Conservation (phyloP, 345 rosid species). For the Noccaea caerulescens region DNA sequence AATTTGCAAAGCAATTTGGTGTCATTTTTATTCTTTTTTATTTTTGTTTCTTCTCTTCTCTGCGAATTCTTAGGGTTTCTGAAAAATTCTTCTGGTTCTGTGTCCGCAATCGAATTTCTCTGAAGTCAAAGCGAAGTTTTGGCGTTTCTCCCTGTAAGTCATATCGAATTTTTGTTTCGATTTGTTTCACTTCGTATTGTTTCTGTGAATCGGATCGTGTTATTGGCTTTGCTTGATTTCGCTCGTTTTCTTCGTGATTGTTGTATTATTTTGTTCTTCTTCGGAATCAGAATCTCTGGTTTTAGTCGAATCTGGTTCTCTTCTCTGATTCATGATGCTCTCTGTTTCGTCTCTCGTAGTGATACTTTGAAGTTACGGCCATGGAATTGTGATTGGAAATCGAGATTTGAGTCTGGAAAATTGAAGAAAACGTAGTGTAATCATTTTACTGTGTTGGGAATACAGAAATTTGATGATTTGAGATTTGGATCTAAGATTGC, state of each 20-base stretch:
- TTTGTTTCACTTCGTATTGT: constrained; percentile 21
- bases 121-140: constrained; percentile 40
- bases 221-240: constrained; percentile 11
- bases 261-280: constrained; percentile 1
- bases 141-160: constrained; percentile 40
- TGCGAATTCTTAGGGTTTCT: constrained; percentile 44
- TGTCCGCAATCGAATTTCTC: constrained; percentile 26
- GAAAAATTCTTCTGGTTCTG: constrained; percentile 19
- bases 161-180: constrained; percentile 26
- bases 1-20: constrained; percentile 27
- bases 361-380: background rate
- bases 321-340: constrained; percentile 22
- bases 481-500: constrained; percentile 7
- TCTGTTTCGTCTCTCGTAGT: background rate
- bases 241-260: background rate
- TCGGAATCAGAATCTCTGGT: constrained; percentile 19
- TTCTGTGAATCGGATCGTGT: background rate
- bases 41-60: constrained; percentile 11
- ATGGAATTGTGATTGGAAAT: background rate
- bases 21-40: background rate
- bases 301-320: constrained; percentile 14
- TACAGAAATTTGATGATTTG: background rate
- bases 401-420: background rate
- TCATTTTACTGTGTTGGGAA: background rate
- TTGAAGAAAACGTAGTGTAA: background rate